Evolutionary conservation across 2,329 filamentous ascomycete species (phyloP).

Genomic region (Fusarium anguioides): DNA sequence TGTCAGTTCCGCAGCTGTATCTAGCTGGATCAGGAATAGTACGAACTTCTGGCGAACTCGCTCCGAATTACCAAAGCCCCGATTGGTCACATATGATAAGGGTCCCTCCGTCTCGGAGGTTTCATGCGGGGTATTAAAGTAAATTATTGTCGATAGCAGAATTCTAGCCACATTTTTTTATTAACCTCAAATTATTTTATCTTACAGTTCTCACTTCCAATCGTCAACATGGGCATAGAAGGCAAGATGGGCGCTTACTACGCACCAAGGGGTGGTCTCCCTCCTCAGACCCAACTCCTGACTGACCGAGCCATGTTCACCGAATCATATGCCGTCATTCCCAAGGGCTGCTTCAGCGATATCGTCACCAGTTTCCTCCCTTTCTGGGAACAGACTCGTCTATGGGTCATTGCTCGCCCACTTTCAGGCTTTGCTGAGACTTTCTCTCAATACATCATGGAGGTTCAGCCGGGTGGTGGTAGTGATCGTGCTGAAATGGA

Average conservation of each 20-base stretch:
- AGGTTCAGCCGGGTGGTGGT: constrained; percentile 21
- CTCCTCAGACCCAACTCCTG: constrained; percentile 26
- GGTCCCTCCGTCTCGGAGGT: not conserved
- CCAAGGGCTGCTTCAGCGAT: constrained; percentile 33
- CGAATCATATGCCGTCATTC: constrained; percentile 31
- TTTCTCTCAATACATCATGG: constrained; percentile 32
- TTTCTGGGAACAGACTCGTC: constrained; percentile 26
- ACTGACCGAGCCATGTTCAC: constrained; percentile 33
- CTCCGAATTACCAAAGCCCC: not conserved
- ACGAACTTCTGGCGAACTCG: not conserved
- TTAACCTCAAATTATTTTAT: no score
- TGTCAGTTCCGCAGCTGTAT: not conserved
- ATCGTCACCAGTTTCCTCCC: constrained; percentile 32
- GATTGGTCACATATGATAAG: not conserved
- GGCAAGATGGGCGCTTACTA: constrained; percentile 20
- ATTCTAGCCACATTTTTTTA: no score
- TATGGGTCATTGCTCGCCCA: constrained; percentile 29
- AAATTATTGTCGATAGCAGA: not conserved
- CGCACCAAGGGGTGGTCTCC: constrained; percentile 28
- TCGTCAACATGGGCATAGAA: constrained; percentile 7
- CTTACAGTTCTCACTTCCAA: not conserved
- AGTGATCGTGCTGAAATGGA: constrained; percentile 29
- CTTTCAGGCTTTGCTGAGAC: constrained; percentile 30
- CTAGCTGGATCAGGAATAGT: not conserved
- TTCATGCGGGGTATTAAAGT: constrained; percentile 6